These are phyloP conservation scores for Geotrichum europaeum DNA, from an alignment of 1,139 yeast genomes.

Conservation along the genomic window DNA sequence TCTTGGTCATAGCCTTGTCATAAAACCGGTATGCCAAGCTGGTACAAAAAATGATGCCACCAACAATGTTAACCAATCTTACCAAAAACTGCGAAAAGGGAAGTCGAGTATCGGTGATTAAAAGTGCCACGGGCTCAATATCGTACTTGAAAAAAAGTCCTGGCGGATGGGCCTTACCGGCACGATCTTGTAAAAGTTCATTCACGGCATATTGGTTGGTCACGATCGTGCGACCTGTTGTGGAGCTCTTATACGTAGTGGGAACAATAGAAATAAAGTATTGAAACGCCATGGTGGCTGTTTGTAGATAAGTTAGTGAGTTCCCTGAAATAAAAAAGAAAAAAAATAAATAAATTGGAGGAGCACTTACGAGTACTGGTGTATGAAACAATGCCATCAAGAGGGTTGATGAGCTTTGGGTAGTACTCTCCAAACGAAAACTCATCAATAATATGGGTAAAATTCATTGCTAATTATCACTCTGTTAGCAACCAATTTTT, in stretches of 20 bases:
- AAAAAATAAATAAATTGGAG: constrained; percentile 5
- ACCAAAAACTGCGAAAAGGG: constrained; percentile 74
- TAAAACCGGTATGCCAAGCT: constrained; percentile 35
- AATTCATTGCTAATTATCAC: constrained; percentile 40
- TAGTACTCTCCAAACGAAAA: constrained; percentile 87
- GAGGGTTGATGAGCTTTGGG: constrained; percentile 79
- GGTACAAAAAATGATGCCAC: constrained; percentile 55
- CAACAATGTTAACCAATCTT: constrained; percentile 71
- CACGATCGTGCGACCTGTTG: constrained; percentile 61
- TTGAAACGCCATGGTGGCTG: constrained; percentile 33
- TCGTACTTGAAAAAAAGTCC: constrained; percentile 82
- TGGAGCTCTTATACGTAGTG: constrained; percentile 55
- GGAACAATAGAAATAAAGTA: constrained; percentile 82
- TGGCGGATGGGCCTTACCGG: constrained; percentile 40
- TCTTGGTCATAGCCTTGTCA: constrained; percentile 32
- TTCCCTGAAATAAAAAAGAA: neutral
- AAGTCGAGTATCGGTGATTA: constrained; percentile 63
- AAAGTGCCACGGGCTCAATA: constrained; percentile 77
- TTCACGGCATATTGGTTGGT: constrained; percentile 86
- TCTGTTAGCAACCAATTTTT: neutral
- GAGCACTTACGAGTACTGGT: constrained; percentile 34
- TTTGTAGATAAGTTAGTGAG: neutral
- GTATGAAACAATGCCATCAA: constrained; percentile 49
- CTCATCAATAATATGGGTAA: constrained; percentile 80
- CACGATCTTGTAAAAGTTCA: constrained; percentile 38